A percentile compares a stretch with the other conserved stretches of the same genome.
phyloP scores from a whole-genome alignment of 495 filamentous ascomycete species.

The Trichoderma erinaceum region DNA sequence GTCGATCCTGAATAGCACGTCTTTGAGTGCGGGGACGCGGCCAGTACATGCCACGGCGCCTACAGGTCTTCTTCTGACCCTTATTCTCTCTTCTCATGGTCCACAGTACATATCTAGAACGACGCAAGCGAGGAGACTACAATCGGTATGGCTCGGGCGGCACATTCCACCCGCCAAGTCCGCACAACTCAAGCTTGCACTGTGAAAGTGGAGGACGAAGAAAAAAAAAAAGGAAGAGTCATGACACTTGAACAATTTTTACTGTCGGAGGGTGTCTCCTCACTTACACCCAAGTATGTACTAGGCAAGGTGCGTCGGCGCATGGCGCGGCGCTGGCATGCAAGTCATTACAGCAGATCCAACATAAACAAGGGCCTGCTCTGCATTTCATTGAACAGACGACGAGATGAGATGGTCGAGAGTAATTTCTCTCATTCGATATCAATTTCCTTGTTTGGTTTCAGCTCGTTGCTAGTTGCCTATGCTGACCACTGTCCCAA shows the following conservation, averaged over 20 bases:
- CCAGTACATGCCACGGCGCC: slow-evolving; percentile 3
- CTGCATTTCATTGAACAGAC: slow-evolving; percentile 9
- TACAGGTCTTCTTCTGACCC: neutral
- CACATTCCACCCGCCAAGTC: slow-evolving; percentile 6
- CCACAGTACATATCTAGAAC: neutral
- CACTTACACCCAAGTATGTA: neutral
- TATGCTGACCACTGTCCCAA: slow-evolving; percentile 1
- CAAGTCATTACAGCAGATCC: slow-evolving; percentile 10
- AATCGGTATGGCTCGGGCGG: slow-evolving; percentile 9
- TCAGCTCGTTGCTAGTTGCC: slow-evolving; percentile 3
- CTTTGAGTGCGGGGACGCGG: neutral
- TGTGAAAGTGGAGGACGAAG: slow-evolving; percentile 1
- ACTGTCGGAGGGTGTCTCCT: neutral
- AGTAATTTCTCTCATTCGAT: slow-evolving; percentile 4
- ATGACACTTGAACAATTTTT: neutral
- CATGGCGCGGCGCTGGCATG: slow-evolving; percentile 5
- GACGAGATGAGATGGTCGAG: slow-evolving; percentile 8
- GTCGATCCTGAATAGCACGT: slow-evolving; percentile 1
- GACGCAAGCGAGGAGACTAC: neutral
- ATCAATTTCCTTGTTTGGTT: neutral
- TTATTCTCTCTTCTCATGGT: neutral
- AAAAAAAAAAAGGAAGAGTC: slow-evolving; percentile 5
- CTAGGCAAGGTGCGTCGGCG: neutral
- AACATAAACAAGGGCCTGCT: neutral
- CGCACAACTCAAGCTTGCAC: slow-evolving; percentile 8